A percentile compares a stretch with the other conserved stretches of the same genome.
These are phyloP conservation scores for Candida maltosa DNA, from an alignment of 805 yeast species.

Conservation along the genomic window DNA sequence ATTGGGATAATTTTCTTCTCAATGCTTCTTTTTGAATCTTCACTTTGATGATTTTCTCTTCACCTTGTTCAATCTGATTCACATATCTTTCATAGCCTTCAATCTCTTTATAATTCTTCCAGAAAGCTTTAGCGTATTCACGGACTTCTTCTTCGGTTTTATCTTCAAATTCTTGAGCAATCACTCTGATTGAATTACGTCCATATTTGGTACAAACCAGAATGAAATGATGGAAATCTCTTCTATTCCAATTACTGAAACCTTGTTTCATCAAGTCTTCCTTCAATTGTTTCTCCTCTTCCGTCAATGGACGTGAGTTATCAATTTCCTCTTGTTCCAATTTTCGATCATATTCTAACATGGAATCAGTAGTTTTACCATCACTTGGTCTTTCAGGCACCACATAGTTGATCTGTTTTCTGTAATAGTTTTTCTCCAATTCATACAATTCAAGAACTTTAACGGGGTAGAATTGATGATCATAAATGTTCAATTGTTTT, in stretches of 20 bases:
- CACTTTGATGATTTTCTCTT: conserved; percentile 66
- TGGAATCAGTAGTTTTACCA: conserved; percentile 22
- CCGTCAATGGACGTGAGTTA: conserved; percentile 76
- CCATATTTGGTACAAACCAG: conserved; percentile 76
- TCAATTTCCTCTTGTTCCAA: conserved; percentile 71
- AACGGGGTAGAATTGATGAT: conserved; percentile 89
- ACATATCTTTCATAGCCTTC: conserved; percentile 88
- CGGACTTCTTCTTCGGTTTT: conserved; percentile 78
- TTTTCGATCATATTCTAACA: conserved; percentile 42
- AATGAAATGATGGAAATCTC: conserved; percentile 84
- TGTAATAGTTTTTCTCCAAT: conserved; percentile 73
- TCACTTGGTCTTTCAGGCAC: conserved; percentile 63
- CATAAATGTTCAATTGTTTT: conserved; percentile 74
- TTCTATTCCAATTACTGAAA: conserved; percentile 77
- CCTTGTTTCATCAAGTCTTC: conserved; percentile 61
- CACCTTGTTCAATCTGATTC: conserved; percentile 82
- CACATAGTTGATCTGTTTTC: conserved; percentile 61
- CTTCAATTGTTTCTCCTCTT: conserved; percentile 70
- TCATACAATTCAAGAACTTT: conserved; percentile 73
- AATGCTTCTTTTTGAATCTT: conserved; percentile 76
- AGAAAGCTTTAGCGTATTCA: conserved; percentile 74
- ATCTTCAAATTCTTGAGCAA: conserved; percentile 77
- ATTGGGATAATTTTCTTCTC: conserved; percentile 68
- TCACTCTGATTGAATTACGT: conserved; percentile 64
- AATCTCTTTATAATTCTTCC: conserved; percentile 73